These are phyloP conservation scores for Sclerotinia nivalis DNA, from an alignment of 2,329 filamentous ascomycete species.

Conservation along the genomic window DNA sequence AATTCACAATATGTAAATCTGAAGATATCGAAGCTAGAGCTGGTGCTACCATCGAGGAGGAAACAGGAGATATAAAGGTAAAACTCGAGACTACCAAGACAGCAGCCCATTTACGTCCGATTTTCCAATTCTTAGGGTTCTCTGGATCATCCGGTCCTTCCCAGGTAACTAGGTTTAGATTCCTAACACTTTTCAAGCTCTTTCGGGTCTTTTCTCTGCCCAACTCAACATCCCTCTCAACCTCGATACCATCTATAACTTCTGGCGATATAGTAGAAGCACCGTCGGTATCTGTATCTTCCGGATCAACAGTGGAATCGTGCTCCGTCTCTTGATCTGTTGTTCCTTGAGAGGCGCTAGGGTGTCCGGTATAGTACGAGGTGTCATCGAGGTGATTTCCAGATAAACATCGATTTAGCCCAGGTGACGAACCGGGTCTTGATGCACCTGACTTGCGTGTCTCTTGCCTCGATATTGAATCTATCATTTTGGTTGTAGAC, in stretches of 20 bases:
- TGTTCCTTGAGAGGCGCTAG: neutral
- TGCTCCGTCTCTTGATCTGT: neutral
- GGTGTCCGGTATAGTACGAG: conserved; percentile 20
- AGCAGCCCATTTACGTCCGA: conserved; percentile 49
- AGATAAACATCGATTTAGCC: conserved; percentile 29
- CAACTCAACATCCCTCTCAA: conserved; percentile 36
- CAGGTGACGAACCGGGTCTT: conserved; percentile 25
- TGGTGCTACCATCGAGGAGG: conserved; percentile 56
- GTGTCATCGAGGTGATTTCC: conserved; percentile 35
- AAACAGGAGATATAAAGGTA: conserved; percentile 54
- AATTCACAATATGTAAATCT: conserved; percentile 54
- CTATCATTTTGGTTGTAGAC: neutral
- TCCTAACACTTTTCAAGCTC: conserved; percentile 30
- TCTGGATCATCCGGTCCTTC: conserved; percentile 33
- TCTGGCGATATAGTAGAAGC: conserved; percentile 29
- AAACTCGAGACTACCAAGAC: conserved; percentile 48
- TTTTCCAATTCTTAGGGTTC: conserved; percentile 39
- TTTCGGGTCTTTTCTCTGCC: conserved; percentile 27
- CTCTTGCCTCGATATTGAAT: conserved; percentile 7
- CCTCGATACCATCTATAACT: conserved; percentile 34
- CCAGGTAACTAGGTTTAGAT: conserved; percentile 38
- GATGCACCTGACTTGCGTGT: conserved; percentile 20
- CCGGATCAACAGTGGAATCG: neutral
- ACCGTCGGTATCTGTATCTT: conserved; percentile 22
- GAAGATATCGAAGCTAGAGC: conserved; percentile 52